Percentiles rank a stretch among this genome's conserved stretches.
Conservation (phyloP, 257 asterid genomes). For the Solanum acaule region DNA sequence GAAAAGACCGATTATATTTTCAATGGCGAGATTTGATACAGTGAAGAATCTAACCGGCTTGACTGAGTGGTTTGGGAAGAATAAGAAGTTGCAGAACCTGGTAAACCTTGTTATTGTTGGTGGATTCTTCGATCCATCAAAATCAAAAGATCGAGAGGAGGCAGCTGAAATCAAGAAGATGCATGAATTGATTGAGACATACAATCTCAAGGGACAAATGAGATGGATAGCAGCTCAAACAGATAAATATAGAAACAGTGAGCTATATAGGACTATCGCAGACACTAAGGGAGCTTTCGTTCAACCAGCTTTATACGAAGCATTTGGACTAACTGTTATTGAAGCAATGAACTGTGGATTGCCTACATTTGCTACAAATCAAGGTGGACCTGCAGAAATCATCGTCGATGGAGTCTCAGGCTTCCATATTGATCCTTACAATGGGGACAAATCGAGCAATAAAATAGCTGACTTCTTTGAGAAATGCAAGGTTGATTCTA, state of each 20-base stretch:
- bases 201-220: constrained; percentile 66
- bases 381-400: constrained; percentile 91
- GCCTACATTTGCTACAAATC: constrained; percentile 87
- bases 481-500: constrained; percentile 44
- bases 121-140: constrained; percentile 71
- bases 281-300: constrained; percentile 82
- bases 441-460: constrained; percentile 53
- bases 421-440: constrained; percentile 68
- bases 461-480: constrained; percentile 68
- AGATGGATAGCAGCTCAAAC: constrained; percentile 96
- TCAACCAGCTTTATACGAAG: constrained; percentile 87
- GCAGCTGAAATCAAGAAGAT: constrained; percentile 75
- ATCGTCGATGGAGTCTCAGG: constrained; percentile 75
- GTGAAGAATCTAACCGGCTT: constrained; percentile 78
- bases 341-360: constrained; percentile 90
- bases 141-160: constrained; percentile 80
- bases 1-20: constrained; percentile 68
- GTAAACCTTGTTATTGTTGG: constrained; percentile 84
- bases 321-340: constrained; percentile 76
- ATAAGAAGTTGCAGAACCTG: constrained; percentile 38
- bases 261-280: constrained; percentile 69
- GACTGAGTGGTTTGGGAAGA: constrained; percentile 80
- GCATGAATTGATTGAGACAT: constrained; percentile 55
- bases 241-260: constrained; percentile 63
- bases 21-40: constrained; percentile 79